These are phyloP conservation scores for Microglena sp. DNA, from an alignment of 139 green algal species.

Conservation along the genomic window DNA sequence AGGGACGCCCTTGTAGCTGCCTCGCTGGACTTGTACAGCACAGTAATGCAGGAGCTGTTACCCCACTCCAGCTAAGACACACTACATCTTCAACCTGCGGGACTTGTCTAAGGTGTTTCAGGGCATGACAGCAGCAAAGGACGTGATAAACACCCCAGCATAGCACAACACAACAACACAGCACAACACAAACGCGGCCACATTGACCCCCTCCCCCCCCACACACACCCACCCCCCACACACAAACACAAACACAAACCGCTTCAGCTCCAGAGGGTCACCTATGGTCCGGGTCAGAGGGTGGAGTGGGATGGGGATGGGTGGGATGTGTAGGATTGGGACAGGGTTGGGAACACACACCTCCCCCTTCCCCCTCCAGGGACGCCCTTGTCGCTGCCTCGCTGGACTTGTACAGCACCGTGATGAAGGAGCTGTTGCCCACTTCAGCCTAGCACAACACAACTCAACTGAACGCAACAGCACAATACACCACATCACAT, in stretches of 20 bases:
- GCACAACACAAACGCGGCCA: slow-evolving; percentile 6
- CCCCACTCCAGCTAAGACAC: slow-evolving; percentile 64
- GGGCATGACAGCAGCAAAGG: not conserved
- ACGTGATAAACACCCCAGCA: not conserved
- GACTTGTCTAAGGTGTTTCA: not conserved
- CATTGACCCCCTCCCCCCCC: no score
- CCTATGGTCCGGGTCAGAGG: no score
- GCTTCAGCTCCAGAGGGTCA: no score
- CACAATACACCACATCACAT: slow-evolving; percentile 21
- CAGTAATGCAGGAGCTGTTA: slow-evolving; percentile 36
- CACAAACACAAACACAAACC: slow-evolving; percentile 13
- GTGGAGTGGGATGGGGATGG: no score
- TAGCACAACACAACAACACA: slow-evolving; percentile 24
- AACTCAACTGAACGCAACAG: slow-evolving; percentile 16
- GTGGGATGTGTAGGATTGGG: no score
- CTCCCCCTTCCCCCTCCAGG: no score
- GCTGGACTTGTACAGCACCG: not conserved
- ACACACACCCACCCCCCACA: not conserved
- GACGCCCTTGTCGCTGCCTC: slow-evolving; percentile 5
- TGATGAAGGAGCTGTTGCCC: slow-evolving; percentile 46
- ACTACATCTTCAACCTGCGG: slow-evolving; percentile 69
- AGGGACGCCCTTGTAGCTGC: slow-evolving; percentile 48
- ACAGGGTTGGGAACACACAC: no score
- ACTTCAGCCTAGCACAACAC: not conserved
- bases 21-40: slow-evolving; percentile 45